These are phyloP conservation scores for Amylostereum areolatum DNA, from an alignment of 1,284 basidiomycete genomes.

Conservation along the genomic window DNA sequence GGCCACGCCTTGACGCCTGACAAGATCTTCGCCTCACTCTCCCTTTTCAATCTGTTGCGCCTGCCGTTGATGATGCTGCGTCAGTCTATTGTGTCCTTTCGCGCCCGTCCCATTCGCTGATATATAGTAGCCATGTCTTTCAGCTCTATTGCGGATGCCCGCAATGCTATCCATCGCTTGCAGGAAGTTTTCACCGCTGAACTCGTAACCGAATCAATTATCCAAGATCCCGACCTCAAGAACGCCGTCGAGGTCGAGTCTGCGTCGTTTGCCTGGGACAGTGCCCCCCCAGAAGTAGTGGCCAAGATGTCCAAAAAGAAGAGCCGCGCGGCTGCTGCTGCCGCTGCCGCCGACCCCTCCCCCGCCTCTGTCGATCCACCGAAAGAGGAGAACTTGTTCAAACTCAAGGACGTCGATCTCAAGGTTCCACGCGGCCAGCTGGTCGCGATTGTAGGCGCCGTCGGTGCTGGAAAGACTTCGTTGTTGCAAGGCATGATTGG, in stretches of 20 bases:
- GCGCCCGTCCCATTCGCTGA: not conserved
- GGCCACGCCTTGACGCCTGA: conserved; percentile 66
- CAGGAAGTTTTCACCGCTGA: conserved; percentile 77
- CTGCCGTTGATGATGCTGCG: conserved; percentile 74
- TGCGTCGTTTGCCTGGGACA: conserved; percentile 84
- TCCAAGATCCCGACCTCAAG: conserved; percentile 43
- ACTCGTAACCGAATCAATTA: conserved; percentile 49
- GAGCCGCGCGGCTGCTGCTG: not conserved
- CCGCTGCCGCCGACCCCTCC: conserved; percentile 1
- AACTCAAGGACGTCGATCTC: conserved; percentile 56
- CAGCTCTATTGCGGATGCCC: conserved; percentile 72
- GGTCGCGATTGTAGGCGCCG: conserved; percentile 71
- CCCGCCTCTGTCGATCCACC: conserved; percentile 10
- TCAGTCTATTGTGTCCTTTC: conserved; percentile 22
- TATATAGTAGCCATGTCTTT: conserved; percentile 60
- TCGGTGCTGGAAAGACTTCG: conserved; percentile 63
- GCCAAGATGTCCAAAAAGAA: conserved; percentile 28
- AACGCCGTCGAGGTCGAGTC: conserved; percentile 60
- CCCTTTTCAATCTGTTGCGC: conserved; percentile 75
- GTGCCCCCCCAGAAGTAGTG: conserved; percentile 49
- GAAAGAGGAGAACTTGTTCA: conserved; percentile 41
- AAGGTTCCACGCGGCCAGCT: conserved; percentile 67
- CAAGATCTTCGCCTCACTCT: conserved; percentile 76
- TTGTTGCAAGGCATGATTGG: conserved; percentile 76
- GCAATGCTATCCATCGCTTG: conserved; percentile 68